These are phyloP conservation scores for Lecanicillium sp. DNA, from an alignment of 2,329 filamentous ascomycete species.

Conservation along the genomic window DNA sequence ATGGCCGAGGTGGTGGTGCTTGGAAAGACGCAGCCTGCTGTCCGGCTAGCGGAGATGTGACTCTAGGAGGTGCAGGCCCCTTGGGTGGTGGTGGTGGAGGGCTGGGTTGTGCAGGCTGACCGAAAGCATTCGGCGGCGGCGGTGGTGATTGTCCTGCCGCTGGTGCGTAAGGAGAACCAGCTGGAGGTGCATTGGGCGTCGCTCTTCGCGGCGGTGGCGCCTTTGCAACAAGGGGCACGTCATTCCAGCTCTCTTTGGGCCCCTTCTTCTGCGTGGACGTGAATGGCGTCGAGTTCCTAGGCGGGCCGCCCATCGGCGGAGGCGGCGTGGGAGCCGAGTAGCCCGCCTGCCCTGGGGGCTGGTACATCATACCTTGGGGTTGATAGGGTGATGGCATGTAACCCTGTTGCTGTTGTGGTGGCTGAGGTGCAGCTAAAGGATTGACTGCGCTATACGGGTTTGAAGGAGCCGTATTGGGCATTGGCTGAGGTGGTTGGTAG, in stretches of 20 bases:
- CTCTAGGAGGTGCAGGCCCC: slow-evolving; percentile 58
- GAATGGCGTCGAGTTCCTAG: slow-evolving; percentile 56
- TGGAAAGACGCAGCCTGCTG: slow-evolving; percentile 41
- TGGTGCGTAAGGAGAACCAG: slow-evolving; percentile 70
- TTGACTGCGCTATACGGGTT: slow-evolving; percentile 27
- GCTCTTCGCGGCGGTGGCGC: slow-evolving; percentile 60
- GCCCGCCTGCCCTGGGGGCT: slow-evolving; percentile 36
- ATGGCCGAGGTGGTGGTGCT: slow-evolving; percentile 48
- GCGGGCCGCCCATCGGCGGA: slow-evolving; percentile 28
- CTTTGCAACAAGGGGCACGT: slow-evolving; percentile 80
- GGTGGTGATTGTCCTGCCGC: slow-evolving; percentile 47
- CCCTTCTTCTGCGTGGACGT: slow-evolving; percentile 64
- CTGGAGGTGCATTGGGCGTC: slow-evolving; percentile 63
- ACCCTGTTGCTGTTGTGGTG: slow-evolving; percentile 16
- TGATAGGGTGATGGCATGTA: slow-evolving; percentile 30
- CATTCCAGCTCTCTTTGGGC: slow-evolving; percentile 76
- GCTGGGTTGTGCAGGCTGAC: slow-evolving; percentile 54
- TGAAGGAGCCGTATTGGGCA: slow-evolving; percentile 15
- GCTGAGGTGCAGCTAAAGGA: slow-evolving; percentile 17
- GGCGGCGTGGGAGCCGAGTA: slow-evolving; percentile 28
- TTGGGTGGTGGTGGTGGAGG: slow-evolving; percentile 81
- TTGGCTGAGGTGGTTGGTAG: slow-evolving; percentile 40
- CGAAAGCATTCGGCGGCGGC: slow-evolving; percentile 52
- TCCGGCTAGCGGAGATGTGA: slow-evolving; percentile 62
- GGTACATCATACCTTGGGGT: slow-evolving; percentile 40